Evolutionary conservation across 2,329 filamentous ascomycete species (phyloP), one percentile per base, ranked within the genome.

Genomic region (Aspergillus pseudoglaucus): DNA sequence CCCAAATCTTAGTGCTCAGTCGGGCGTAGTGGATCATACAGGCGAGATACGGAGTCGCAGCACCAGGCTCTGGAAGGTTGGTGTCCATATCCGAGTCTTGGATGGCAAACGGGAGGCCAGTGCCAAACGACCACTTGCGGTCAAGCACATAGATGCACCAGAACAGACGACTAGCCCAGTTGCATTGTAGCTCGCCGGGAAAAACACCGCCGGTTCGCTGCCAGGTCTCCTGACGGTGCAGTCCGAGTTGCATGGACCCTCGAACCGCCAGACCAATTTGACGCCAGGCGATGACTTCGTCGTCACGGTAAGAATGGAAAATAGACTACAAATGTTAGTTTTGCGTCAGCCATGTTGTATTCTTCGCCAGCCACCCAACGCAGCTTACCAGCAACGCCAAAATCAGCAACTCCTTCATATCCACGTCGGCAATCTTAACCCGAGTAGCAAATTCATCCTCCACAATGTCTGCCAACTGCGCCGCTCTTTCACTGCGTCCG

Each of bases 401-500:
- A 40, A 67, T 65, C 10, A 67, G 54, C 37, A 65, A 51, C 39
- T 68, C 65, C 41, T 68, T 68, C 65, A 68, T 68, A 30, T 68
- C 65, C n/a, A 68, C 65, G 46, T 66, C 61, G 1, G 63, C 57
- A 40, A 67, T 53, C 40, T 68, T 68, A 15, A 66, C 44, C 3
- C 64, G 54, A 15, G 50, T 55, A 3, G 63, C 63, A 48, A 68
- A 68, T 10, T 56, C 61, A 47, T 67, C 60, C 45, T 67, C 64
- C 2, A 67, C 65, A 45, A 61, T 65, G 48, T 66, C 59, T 6
- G 64, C 64, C 42, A 66, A 45, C 30, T 60, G 49, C 1, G 62
- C 64, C 2, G 64, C 65, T 14, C 57, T 78, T 37, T 85, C 79
- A 63, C 87, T 91, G 51, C 85, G 82, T 0, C 89, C 90, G 55